Evolutionary conservation across 2,329 filamentous ascomycete species (phyloP), one percentile per base, ranked within the genome.

Genomic region (Pseudogymnoascus verrucosus): DNA sequence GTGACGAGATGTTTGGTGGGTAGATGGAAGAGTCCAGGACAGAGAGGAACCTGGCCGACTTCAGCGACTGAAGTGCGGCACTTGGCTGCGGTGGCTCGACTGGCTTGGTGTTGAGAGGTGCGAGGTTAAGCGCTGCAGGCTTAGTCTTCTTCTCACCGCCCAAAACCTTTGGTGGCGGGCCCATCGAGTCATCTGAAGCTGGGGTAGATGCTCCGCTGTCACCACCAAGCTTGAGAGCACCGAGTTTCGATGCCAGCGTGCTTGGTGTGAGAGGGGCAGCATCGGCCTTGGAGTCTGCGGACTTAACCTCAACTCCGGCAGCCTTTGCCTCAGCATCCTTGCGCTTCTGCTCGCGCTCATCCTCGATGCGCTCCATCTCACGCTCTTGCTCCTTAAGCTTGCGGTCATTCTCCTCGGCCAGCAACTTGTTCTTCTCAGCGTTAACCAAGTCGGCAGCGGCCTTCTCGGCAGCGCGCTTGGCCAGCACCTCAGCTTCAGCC

Each of bases 31-130:
- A 86, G 72, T 86, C 88, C 68, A 93, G 86, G 67, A 93, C 86
- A 60, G 89, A 85, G 64, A 99, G 81, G 80, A 96, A 93, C 61
- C 93, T 89, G 63, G 95, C 91, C 16, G 92, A 93, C 79, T 95
- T 93, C 67, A 99, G 84, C 7, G 93, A 90, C 76, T 96, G 93
- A 74, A 99, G 89, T 66, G 93, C 93, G 65, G 95, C 91, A 67
- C 91, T 98, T 14, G 93, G 93, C 77, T 97, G 93, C 62, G 91
- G 87, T 62, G 93, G 89, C 79, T 99, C 93, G 23, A 96, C 85
- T 39, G 89, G 81, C 78, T 93, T 96, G 70, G 87, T 91, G 67
- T 89, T 96, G 64, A 89, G 78, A n/a, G 83, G 83, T 63, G 92
- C 85, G 67, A 98, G 83, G 78, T 97, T 97, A 68, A 99, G 87